Evolutionary conservation across 2,329 filamentous ascomycete genomes (phyloP).

Genomic region (Ascomycota sp.): DNA sequence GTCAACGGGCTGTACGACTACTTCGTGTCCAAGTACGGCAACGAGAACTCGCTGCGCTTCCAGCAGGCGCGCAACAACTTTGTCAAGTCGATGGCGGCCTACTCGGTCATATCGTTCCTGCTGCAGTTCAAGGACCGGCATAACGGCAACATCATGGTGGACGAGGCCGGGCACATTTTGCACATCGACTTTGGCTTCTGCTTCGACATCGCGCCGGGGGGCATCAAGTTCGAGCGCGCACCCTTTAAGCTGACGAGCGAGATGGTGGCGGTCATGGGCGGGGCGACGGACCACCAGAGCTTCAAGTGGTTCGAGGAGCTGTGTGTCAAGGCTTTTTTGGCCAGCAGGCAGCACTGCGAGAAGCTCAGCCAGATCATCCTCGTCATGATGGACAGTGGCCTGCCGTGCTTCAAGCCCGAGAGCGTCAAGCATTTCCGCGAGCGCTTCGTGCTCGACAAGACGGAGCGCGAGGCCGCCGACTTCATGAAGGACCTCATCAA

Average conservation of each 20-base stretch:
- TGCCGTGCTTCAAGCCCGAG: slow-evolving; percentile 95
- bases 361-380: slow-evolving; percentile 77
- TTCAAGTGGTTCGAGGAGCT: slow-evolving; percentile 95
- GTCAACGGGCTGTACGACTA: slow-evolving; percentile 98
- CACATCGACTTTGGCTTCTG: slow-evolving; percentile 99
- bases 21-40: slow-evolving; percentile 91
- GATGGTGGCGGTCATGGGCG: slow-evolving; percentile 98
- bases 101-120: slow-evolving; percentile 88
- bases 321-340: slow-evolving; percentile 85
- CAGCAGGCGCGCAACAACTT: slow-evolving; percentile 92
- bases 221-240: slow-evolving; percentile 90
- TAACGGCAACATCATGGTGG: slow-evolving; percentile 99
- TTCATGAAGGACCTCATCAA: slow-evolving; percentile 77
- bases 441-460: slow-evolving; percentile 78
- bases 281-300: slow-evolving; percentile 57
- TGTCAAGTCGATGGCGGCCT: slow-evolving; percentile 97
- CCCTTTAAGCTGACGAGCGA: slow-evolving; percentile 95
- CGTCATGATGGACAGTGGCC: slow-evolving; percentile 84
- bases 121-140: slow-evolving; percentile 98
- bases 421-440: slow-evolving; percentile 83
- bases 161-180: slow-evolving; percentile 87
- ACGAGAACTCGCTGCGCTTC: slow-evolving; percentile 83
- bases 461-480: slow-evolving; percentile 77
- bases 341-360: slow-evolving; percentile 62
- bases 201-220: slow-evolving; percentile 93